Base-by-base conservation (phyloP, 2,329 filamentous ascomycete genomes). In the Fusarium sp. region DNA sequence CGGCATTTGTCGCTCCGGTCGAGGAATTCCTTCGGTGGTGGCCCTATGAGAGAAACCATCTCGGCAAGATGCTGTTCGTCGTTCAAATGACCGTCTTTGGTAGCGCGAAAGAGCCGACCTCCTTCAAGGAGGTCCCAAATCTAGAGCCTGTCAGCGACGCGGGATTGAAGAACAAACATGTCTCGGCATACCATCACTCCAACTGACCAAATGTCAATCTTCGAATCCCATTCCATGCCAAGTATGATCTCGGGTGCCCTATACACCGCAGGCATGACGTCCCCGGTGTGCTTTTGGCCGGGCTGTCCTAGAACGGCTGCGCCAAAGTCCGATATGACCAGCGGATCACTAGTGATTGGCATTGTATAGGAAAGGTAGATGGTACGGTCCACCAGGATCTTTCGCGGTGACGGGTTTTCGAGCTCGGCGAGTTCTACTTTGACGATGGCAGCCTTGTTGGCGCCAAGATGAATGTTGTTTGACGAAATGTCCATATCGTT, bases 11-110 rank as follows among this genome's bases (percentile, higher is more conserved):
- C 20, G n/a, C 50, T 64, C 8, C 16, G 80, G 16, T 54, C 11
- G 8, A 69, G 20, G 25, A 69, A 71, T 10, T 64, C 31, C 0
- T 9, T 34, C n/a, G 64, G 69, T 2, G 64, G 67, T 6, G 25
- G 27, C 4, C 67, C 61, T 33, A 69, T 38, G 1, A 69, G 64
- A 4, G 69, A 62, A 2, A 68, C 53, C 53, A 69, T 71, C 23
- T 69, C 67, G 1, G 67, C 69, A 6, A 71, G 20, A 9, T 71
- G 64, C n/a, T 58, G 62, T 11, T 71, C 67, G 29, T 71, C 64
- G 14, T 64, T 29, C 9, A 66, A n/a, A 54, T 42, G n/a, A 0
- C 67, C 60, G 14, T 59, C 59, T 25, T 53, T 68, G 0, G 25
- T n/a, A 1, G 55, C 40, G 6, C 14, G 18, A 27, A 61, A 61